Percentiles rank a stretch among this genome's conserved stretches.
These are phyloP conservation scores for Pythium graminicola DNA, from an alignment of 352 stramenopile species.

Conservation along the genomic window DNA sequence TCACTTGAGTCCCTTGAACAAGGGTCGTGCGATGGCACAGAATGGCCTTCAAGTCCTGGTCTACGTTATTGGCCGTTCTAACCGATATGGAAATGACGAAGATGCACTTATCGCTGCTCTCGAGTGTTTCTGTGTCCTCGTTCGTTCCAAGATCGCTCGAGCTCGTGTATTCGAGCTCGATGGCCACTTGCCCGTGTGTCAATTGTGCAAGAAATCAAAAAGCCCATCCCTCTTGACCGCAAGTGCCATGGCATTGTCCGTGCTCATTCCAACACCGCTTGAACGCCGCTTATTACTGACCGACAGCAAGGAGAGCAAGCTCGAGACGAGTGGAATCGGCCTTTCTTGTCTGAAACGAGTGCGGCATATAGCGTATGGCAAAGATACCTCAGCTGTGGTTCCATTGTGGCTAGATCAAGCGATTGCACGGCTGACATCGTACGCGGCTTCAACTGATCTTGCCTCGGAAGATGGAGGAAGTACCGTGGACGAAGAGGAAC, in stretches of 20 bases:
- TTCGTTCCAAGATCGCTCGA: slow-evolving; percentile 34
- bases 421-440: slow-evolving; percentile 34
- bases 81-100: slow-evolving; percentile 30
- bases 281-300: slow-evolving; percentile 34
- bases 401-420: slow-evolving; percentile 35
- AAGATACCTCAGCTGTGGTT: slow-evolving; percentile 3
- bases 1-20: slow-evolving; percentile 60
- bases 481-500: slow-evolving; percentile 18
- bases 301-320: slow-evolving; percentile 49
- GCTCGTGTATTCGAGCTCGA: slow-evolving; percentile 51
- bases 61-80: slow-evolving; percentile 38
- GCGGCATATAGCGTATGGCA: slow-evolving; percentile 28
- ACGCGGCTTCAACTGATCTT: slow-evolving; percentile 3
- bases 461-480: background rate
- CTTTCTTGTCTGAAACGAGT: slow-evolving; percentile 45
- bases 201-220: slow-evolving; percentile 36
- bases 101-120: slow-evolving; percentile 40
- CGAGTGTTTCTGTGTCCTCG: slow-evolving; percentile 47
- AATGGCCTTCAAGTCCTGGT: slow-evolving; percentile 69
- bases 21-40: slow-evolving; percentile 44
- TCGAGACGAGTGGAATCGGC: slow-evolving; percentile 44
- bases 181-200: slow-evolving; percentile 46
- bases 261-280: slow-evolving; percentile 36
- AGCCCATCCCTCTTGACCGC: slow-evolving; percentile 31
- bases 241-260: slow-evolving; percentile 41